Conservation (phyloP, 768 basidiomycete species). For the Pulveroboletus sp. region DNA sequence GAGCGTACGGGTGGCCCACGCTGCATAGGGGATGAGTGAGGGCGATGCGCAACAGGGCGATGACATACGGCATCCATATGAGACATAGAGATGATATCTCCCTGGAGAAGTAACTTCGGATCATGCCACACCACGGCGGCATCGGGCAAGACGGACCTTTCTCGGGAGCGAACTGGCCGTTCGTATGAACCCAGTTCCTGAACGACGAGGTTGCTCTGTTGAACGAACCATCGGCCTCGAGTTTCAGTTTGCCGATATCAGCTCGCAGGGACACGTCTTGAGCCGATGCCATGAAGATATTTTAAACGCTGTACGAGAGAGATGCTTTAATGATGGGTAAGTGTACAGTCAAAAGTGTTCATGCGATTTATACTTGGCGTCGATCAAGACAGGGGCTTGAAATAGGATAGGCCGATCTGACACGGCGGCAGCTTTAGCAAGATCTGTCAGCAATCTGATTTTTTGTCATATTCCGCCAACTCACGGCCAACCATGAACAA, state of each 20-base stretch:
- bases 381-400: no score
- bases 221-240: constrained; percentile 64
- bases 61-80: constrained; percentile 75
- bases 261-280: constrained; percentile 37
- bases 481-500: no score
- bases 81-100: constrained; percentile 91
- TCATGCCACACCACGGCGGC: no score
- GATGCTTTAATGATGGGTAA: no score
- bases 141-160: constrained; percentile 47
- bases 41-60: no score
- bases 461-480: no score
- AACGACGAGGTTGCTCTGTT: constrained; percentile 53
- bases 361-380: no score
- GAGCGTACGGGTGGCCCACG: constrained; percentile 92
- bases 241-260: constrained; percentile 55
- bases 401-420: no score
- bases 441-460: no score
- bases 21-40: constrained; percentile 32
- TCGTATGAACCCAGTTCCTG: constrained; percentile 53
- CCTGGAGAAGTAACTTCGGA: constrained; percentile 39
- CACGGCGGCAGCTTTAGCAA: no score
- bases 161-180: constrained; percentile 69
- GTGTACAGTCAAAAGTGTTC: no score
- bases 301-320: not conserved
- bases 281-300: constrained; percentile 27